Percentiles rank a stretch among this genome's conserved stretches.
Evolutionary conservation across 306 rosid species (phyloP).

Genomic region (Crotalaria pallida): DNA sequence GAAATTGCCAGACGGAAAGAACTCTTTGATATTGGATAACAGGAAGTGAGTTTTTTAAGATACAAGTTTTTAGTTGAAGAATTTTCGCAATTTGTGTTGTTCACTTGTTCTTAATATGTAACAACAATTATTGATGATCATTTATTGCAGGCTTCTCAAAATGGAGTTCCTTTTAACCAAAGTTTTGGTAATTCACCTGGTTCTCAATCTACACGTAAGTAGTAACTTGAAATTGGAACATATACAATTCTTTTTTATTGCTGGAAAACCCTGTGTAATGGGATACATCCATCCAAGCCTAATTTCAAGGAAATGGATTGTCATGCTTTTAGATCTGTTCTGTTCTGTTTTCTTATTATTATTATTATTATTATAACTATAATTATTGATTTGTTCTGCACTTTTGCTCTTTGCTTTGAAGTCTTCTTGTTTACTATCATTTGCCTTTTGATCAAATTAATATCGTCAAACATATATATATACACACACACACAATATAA

Average conservation of each 20-base stretch:
- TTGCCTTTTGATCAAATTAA: too few species aligned
- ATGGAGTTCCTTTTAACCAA: constrained; percentile 68
- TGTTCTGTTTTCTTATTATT: neutral
- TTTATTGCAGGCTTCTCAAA: constrained; percentile 59
- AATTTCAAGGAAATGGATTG: constrained; percentile 15
- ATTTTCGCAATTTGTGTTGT: neutral
- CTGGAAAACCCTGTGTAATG: neutral
- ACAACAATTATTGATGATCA: neutral
- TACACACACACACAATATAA: too few species aligned
- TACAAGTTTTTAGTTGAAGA: constrained; percentile 11
- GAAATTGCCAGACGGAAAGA: too few species aligned
- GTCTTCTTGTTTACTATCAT: too few species aligned
- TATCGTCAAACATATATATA: too few species aligned
- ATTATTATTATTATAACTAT: neutral
- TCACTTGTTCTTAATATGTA: too few species aligned
- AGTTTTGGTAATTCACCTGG: constrained; percentile 39
- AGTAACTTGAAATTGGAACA: constrained; percentile 13
- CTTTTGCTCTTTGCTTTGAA: too few species aligned
- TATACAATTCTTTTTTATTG: neutral
- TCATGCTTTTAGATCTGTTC: neutral
- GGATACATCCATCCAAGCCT: too few species aligned
- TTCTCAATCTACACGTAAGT: constrained; percentile 48
- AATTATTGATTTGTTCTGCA: too few species aligned
- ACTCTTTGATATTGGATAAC: too few species aligned
- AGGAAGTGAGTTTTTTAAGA: too few species aligned